Evolutionary conservation across 306 rosid species (phyloP).

Genomic region (Corylus avellana): DNA sequence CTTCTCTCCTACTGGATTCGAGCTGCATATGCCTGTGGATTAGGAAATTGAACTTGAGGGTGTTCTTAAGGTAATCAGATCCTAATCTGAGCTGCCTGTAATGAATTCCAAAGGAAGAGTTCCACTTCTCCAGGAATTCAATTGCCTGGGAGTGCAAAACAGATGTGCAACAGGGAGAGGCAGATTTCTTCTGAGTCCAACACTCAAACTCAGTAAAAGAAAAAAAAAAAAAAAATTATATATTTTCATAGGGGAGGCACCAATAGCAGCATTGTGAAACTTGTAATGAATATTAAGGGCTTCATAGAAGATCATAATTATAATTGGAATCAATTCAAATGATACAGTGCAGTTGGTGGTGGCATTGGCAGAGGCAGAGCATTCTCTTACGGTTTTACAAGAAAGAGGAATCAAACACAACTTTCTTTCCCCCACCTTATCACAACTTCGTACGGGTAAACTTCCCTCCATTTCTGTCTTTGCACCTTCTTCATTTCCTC

Average conservation of each 20-base stretch:
- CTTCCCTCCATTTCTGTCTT: not conserved
- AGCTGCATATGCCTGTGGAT: conserved; percentile 74
- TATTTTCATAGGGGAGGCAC: no score
- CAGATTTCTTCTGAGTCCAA: conserved; percentile 68
- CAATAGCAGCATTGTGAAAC: no score
- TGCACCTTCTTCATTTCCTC: conserved; percentile 3
- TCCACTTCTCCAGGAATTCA: conserved; percentile 91
- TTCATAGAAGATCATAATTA: no score
- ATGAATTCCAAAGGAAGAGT: conserved; percentile 67
- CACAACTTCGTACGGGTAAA: conserved; percentile 43
- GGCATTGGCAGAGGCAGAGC: conserved; percentile 40
- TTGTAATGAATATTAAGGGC: no score
- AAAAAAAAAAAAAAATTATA: no score
- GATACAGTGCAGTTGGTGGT: conserved; percentile 33
- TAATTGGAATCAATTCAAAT: not conserved
- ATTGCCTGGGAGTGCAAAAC: conserved; percentile 74
- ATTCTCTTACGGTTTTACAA: conserved; percentile 28
- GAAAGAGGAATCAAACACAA: conserved; percentile 33
- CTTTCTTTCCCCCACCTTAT: conserved; percentile 31
- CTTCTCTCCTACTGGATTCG: conserved; percentile 69
- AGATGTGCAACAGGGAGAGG: conserved; percentile 77
- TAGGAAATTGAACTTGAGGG: conserved; percentile 88
- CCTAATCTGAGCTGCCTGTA: conserved; percentile 86
- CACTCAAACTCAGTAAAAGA: conserved; percentile 59
- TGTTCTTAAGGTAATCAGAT: conserved; percentile 77